Evolutionary conservation across 179 eudicot genomes (phyloP).

Genomic region (Spergularia azorica): DNA sequence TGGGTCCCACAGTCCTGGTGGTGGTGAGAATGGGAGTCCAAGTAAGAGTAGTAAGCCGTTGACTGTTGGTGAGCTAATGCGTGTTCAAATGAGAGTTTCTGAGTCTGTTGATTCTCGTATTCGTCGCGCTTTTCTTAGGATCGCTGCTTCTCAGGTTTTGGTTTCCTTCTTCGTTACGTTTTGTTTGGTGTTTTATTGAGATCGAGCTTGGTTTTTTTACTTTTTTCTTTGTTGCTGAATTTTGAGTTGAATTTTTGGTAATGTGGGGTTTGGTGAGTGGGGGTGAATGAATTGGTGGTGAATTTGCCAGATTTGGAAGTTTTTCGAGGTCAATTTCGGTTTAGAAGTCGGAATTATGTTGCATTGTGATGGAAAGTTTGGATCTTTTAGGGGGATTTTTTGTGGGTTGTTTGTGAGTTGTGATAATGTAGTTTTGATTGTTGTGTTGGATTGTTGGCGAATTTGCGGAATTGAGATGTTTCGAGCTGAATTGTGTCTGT

Average conservation of each 20-base stretch:
- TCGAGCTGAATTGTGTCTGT: background rate
- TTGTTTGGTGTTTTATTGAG: background rate
- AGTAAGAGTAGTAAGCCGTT: conserved; percentile 38
- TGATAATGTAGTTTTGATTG: background rate
- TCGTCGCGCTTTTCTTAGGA: conserved; percentile 76
- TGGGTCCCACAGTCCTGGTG: conserved; percentile 9
- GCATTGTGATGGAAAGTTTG: background rate
- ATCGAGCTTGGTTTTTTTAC: background rate
- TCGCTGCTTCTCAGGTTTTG: conserved; percentile 88
- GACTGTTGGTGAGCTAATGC: conserved; percentile 91
- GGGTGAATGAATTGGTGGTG: background rate
- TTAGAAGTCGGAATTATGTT: background rate
- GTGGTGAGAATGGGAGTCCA: conserved; percentile 30
- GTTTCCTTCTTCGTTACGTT: background rate
- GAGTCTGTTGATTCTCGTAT: conserved; percentile 76
- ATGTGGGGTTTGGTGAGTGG: background rate
- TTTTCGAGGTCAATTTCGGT: background rate
- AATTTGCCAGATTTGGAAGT: conserved; percentile 11
- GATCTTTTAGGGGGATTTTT: background rate
- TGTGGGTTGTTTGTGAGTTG: background rate
- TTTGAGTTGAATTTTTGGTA: background rate
- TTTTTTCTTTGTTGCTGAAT: background rate
- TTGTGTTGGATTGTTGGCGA: background rate
- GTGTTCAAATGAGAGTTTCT: conserved; percentile 80
- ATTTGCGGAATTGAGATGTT: background rate